Conservation (phyloP, 306 rosid species). For the apple (Malus domestica) region ASM211411v1 NC_041792.1:19140907-19141406, state of each 20-base stretch:
- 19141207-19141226: constrained; percentile 82
- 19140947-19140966: neutral
- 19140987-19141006: neutral
- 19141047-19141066: neutral
- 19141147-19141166: constrained; percentile 94
- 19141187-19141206: constrained; percentile 88
- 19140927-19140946: neutral
- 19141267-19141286: neutral
- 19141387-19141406: too few species aligned
- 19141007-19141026: neutral
- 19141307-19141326: neutral
- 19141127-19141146: constrained; percentile 78
- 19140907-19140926: too few species aligned
- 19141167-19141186: constrained; percentile 98
- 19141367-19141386: neutral
- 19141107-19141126: constrained; percentile 57
- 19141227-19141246: constrained; percentile 60
- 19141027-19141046: neutral
- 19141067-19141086: neutral
- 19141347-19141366: neutral
- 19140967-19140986: neutral
- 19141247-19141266: constrained; percentile 67
- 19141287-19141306: neutral
- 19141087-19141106: neutral
- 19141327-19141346: neutral